phyloP scores from a whole-genome alignment of 75 land plant species.

The Adiantum capillusveneris region DNA sequence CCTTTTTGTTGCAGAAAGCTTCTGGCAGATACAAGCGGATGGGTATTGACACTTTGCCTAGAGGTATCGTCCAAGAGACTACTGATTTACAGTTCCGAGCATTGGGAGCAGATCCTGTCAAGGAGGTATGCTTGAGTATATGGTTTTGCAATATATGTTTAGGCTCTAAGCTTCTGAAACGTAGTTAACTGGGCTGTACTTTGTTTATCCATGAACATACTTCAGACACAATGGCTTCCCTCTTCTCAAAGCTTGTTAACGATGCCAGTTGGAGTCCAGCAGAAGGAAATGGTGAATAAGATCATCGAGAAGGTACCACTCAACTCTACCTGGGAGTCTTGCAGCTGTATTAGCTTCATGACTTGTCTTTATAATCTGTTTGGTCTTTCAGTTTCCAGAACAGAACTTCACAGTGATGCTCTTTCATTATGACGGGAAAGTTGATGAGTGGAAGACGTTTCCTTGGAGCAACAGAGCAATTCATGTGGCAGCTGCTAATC shows the following conservation, averaged over 20 bases:
- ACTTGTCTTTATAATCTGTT: neutral
- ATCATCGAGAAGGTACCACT: slow-evolving; percentile 62
- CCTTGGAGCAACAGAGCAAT: slow-evolving; percentile 52
- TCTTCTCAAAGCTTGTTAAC: slow-evolving; percentile 51
- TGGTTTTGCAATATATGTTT: no score
- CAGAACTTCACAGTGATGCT: slow-evolving; percentile 67
- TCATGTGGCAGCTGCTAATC: slow-evolving; percentile 64
- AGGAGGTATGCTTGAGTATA: slow-evolving; percentile 23
- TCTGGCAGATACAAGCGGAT: neutral
- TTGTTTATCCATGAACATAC: neutral
- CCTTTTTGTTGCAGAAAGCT: neutral
- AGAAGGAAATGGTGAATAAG: slow-evolving; percentile 60
- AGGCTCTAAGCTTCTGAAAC: no score
- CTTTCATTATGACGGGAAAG: slow-evolving; percentile 82
- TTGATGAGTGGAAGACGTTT: slow-evolving; percentile 64
- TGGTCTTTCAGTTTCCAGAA: slow-evolving; percentile 54
- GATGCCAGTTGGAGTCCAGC: slow-evolving; percentile 82
- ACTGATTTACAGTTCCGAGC: slow-evolving; percentile 60
- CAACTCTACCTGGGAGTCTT: no score
- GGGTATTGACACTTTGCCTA: slow-evolving; percentile 61
- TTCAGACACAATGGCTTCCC: slow-evolving; percentile 2
- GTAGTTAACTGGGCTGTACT: no score
- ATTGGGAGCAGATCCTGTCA: slow-evolving; percentile 30
- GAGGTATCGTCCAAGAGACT: slow-evolving; percentile 49
- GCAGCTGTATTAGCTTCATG: no score